These are phyloP conservation scores for Sicyos baderoa DNA, from an alignment of 306 rosid species.

Conservation along the genomic window DNA sequence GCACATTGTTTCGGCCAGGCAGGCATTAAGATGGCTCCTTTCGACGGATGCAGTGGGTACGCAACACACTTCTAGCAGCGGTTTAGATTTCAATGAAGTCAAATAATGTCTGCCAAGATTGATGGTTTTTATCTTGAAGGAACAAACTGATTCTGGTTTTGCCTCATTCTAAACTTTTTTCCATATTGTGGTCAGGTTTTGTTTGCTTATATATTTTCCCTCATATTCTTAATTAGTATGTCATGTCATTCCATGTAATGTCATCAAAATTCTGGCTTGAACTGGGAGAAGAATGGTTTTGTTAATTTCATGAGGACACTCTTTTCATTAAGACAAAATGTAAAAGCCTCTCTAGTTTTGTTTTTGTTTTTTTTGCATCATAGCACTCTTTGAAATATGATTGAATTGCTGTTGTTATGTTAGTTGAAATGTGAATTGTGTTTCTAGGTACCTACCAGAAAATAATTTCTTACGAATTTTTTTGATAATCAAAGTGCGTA, in stretches of 20 bases:
- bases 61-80: background rate
- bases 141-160: conserved; percentile 16
- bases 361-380: background rate
- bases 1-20: background rate
- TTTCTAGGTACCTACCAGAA: too few species aligned
- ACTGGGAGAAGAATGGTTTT: conserved; percentile 1
- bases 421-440: background rate
- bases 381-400: background rate
- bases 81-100: conserved; percentile 2
- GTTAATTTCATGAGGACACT: background rate
- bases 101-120: conserved; percentile 9
- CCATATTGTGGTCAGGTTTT: background rate
- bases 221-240: background rate
- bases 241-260: conserved; percentile 5
- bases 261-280: background rate
- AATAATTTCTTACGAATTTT: too few species aligned
- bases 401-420: background rate
- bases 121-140: conserved; percentile 12
- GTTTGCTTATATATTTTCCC: background rate
- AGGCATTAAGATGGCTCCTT: background rate
- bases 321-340: background rate
- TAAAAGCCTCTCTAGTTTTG: background rate
- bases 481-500: too few species aligned
- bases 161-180: background rate
- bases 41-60: background rate